Conservation (phyloP, 345 rosid genomes). For the Triadica sebifera region DNA sequence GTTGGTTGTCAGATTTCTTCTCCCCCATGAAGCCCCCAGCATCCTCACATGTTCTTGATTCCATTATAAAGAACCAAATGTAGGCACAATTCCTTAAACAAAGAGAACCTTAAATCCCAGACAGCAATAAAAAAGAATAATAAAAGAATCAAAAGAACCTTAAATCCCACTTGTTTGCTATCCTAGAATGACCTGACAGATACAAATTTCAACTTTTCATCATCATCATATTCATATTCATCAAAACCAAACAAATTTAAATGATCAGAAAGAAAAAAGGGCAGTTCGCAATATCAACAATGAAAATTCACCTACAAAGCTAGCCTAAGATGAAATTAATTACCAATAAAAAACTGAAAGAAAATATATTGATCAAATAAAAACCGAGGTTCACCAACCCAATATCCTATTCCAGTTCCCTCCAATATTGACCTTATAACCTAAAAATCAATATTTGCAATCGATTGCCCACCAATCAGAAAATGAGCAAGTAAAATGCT, state of each 20-base stretch:
- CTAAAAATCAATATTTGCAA: constrained; percentile 8
- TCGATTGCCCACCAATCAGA: constrained; percentile 22
- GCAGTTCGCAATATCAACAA: constrained; percentile 4
- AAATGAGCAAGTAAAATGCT: constrained; percentile 1
- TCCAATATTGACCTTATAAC: constrained; percentile 31
- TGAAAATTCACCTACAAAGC: neutral
- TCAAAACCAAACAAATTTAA: neutral
- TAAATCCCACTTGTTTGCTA: neutral
- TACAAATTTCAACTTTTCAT: neutral
- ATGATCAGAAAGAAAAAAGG: neutral
- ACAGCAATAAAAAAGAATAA: constrained; percentile 5
- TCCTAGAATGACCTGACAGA: neutral
- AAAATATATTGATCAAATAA: neutral
- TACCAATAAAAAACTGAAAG: neutral
- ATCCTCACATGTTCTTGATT: constrained; percentile 40
- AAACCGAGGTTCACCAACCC: constrained; percentile 31
- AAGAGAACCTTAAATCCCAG: neutral
- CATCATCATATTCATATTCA: neutral
- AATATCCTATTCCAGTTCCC: constrained; percentile 25
- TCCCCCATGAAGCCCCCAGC: constrained; percentile 25
- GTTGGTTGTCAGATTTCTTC: constrained; percentile 20
- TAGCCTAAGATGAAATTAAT: neutral
- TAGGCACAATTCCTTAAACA: too few species aligned
- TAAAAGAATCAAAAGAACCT: neutral
- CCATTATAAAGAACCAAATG: constrained; percentile 30